Base-by-base conservation (phyloP, 2,329 filamentous ascomycete genomes). In the Ceratocystis papillata region DNA sequence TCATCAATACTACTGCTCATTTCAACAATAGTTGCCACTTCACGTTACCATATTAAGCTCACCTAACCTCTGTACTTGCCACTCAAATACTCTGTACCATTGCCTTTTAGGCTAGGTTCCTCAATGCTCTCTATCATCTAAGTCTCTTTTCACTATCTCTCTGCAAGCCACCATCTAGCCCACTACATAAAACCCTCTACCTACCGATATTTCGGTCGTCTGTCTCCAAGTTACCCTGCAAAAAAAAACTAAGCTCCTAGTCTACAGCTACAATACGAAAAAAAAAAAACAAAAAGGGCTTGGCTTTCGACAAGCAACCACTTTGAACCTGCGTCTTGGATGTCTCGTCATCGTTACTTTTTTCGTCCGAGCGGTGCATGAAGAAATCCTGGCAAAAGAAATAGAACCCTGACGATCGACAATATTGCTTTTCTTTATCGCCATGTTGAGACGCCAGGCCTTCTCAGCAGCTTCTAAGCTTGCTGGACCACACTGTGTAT, bases 341-440 rank as follows among this genome's bases (percentile, higher is more conserved):
- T 28, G 53, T 28, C 53, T 57, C n/a, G 25, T 28, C 53, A n/a
- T 17, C 30, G 53, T 57, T 57, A 3, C 53, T 20, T 57, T 30
- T 33, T 30, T 15, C 53, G 53, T 57, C 53, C 22, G 28, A 57
- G 53, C 25, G 53, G 53, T 57, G 53, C 53, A 33, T 57, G 53
- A 57, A 57, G 53, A 30, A 57, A 57, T 57, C 53, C 53, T 20
- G n/a, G 20, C 41, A 45, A 37, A 62, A 62, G 33, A 12, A 48
- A 22, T 5, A 33, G 2, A 30, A n/a, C n/a, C 45, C 17, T 25
- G 22, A 25, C 30, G 10, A 44, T 46, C 41, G 15, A 48, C 15
- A 63, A 28, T 7, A 57, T 33, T 57, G 7, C 3, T 8, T 5
- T 57, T 30, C 28, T 50, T 33, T 25, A 57, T 37, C 45, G 25